Evolutionary conservation across 163 green algal species (phyloP).

Genomic region (Smithsoniella earleae): DNA sequence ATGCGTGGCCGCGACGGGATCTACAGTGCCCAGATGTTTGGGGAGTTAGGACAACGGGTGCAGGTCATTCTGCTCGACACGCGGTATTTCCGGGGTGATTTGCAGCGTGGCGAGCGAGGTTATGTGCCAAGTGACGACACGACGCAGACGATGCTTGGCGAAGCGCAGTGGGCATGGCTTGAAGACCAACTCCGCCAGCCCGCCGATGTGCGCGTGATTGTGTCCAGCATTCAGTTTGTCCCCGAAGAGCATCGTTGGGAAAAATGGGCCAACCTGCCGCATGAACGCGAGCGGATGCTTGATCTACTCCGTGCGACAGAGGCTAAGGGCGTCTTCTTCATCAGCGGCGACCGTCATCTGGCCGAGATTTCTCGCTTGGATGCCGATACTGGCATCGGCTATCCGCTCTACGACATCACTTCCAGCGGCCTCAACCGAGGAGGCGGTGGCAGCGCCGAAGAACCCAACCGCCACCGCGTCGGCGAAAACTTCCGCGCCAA

Average conservation of each 20-base stretch:
- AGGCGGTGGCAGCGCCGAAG: too few species aligned
- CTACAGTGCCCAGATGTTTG: too few species aligned
- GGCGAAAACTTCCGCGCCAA: too few species aligned
- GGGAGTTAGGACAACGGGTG: too few species aligned
- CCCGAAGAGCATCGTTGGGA: too few species aligned
- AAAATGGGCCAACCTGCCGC: not conserved
- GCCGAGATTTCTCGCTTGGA: not conserved
- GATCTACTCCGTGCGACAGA: not conserved
- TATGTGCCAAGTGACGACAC: too few species aligned
- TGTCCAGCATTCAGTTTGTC: not conserved
- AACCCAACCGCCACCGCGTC: too few species aligned
- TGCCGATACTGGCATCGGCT: not conserved
- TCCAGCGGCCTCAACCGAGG: not conserved
- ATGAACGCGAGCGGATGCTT: not conserved
- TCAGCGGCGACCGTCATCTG: not conserved
- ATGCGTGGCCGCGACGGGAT: too few species aligned
- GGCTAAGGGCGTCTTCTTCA: not conserved
- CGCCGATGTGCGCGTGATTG: not conserved
- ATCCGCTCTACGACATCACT: not conserved
- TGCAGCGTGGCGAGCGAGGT: too few species aligned
- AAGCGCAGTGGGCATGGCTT: not conserved
- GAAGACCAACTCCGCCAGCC: not conserved
- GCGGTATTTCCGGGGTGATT: too few species aligned
- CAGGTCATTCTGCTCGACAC: too few species aligned
- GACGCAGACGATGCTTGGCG: too few species aligned